Conservation (phyloP, 106 monocot species). For the Alisma plantagoaquatica region DNA sequence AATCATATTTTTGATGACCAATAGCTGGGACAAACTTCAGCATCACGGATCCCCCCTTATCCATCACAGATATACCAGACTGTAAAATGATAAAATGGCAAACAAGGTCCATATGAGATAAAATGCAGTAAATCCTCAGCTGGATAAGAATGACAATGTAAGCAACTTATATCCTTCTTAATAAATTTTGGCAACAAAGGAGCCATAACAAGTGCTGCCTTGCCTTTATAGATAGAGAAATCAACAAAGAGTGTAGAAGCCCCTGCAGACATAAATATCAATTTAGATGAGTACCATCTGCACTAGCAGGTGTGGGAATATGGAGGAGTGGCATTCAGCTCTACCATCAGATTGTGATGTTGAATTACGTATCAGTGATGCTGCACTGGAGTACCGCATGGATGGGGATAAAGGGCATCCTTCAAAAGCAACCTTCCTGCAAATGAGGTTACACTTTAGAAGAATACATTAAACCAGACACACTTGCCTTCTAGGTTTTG, state of each 20-base stretch:
- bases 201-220: constrained; percentile 52
- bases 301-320: too few relatives aligned
- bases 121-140: neutral
- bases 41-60: constrained; percentile 55
- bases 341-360: constrained; percentile 4
- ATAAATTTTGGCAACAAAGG: constrained; percentile 57
- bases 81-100: constrained; percentile 14
- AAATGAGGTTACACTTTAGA: too few relatives aligned
- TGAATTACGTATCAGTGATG: neutral
- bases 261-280: constrained; percentile 13
- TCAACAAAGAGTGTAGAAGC: constrained; percentile 21
- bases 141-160: neutral
- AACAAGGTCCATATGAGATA: neutral
- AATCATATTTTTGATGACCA: constrained; percentile 73
- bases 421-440: too few relatives aligned
- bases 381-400: too few relatives aligned
- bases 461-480: too few relatives aligned
- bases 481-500: too few relatives aligned
- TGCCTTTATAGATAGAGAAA: constrained; percentile 77
- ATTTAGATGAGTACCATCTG: neutral
- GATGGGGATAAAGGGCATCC: too few relatives aligned
- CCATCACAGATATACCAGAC: constrained; percentile 34
- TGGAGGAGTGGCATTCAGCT: too few relatives aligned
- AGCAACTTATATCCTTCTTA: constrained; percentile 40
- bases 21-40: constrained; percentile 73